phyloP scores from a whole-genome alignment of 2,329 filamentous ascomycete genomes.

The Teratosphaeria pseudoeucalypti region DNA sequence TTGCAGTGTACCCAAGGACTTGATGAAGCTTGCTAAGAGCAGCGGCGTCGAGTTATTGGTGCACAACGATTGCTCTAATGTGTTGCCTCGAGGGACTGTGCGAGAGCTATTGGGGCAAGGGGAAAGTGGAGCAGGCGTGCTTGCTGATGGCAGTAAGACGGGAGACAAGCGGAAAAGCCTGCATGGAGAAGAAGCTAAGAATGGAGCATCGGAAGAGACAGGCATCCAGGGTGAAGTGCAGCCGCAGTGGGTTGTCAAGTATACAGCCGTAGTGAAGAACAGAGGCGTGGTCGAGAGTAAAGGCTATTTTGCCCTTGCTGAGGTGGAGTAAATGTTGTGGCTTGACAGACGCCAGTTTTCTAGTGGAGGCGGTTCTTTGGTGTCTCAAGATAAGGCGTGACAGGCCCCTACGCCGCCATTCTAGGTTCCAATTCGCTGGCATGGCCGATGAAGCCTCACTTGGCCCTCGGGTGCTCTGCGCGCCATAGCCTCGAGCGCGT shows the following conservation, averaged over 20 bases:
- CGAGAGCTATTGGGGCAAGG: conserved; percentile 70
- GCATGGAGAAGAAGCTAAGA: conserved; percentile 27
- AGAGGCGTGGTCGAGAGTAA: conserved; percentile 96
- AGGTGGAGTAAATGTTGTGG: background rate
- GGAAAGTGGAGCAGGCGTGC: conserved; percentile 61
- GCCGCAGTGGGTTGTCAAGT: conserved; percentile 93
- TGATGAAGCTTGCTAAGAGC: conserved; percentile 74
- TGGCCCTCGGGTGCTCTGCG: too few relatives aligned
- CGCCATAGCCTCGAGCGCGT: too few relatives aligned
- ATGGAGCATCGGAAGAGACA: conserved; percentile 53
- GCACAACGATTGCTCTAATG: conserved; percentile 87
- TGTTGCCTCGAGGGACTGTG: conserved; percentile 75
- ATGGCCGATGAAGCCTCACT: too few relatives aligned
- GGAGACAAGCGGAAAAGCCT: conserved; percentile 33
- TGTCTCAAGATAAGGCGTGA: too few relatives aligned
- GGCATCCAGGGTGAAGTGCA: conserved; percentile 63
- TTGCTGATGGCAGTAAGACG: conserved; percentile 44
- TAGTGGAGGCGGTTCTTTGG: background rate
- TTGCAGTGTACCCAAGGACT: conserved; percentile 84
- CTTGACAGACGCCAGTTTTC: background rate
- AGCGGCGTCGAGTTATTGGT: conserved; percentile 79
- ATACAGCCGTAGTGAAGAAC: conserved; percentile 89
- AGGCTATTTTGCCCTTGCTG: conserved; percentile 86
- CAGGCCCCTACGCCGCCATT: too few relatives aligned
- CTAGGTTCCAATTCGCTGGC: too few relatives aligned